Percentiles rank a stretch among this genome's conserved stretches.
phyloP scores from a whole-genome alignment of 2,329 filamentous ascomycete species.

The Colletotrichum aenigma region DNA sequence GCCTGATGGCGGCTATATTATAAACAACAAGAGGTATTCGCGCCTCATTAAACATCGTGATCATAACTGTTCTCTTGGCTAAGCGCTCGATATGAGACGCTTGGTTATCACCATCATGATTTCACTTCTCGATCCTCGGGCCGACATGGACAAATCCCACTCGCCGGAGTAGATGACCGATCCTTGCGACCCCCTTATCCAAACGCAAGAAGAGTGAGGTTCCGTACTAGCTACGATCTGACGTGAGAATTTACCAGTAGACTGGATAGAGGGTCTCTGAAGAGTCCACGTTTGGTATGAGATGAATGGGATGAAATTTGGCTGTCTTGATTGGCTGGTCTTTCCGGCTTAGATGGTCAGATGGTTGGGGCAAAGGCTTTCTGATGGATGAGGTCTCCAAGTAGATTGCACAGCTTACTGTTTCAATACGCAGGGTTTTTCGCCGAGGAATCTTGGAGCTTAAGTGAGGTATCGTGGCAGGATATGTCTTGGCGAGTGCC shows the following conservation, averaged over 20 bases:
- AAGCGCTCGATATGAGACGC: background rate
- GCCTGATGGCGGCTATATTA: background rate
- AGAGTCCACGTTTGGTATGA: background rate
- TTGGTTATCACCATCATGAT: background rate
- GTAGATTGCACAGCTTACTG: background rate
- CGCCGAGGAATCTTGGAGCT: background rate
- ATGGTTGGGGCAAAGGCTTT: background rate
- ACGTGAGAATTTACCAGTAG: background rate
- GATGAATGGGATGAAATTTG: background rate
- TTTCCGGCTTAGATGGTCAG: background rate
- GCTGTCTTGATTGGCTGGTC: background rate
- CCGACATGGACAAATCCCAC: background rate
- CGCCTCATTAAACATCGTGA: background rate
- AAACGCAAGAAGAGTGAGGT: background rate
- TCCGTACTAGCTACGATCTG: background rate
- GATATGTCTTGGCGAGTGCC: background rate
- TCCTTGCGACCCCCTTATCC: background rate
- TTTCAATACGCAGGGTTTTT: fast-evolving
- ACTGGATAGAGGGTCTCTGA: background rate
- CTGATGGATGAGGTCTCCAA: background rate
- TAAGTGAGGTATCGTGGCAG: background rate
- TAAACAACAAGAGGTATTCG: background rate
- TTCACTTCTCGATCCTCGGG: background rate
- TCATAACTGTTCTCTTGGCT: background rate
- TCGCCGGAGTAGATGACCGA: background rate